Evolutionary conservation across 306 rosid species (phyloP).

Genomic region (Oxytropis ochrocephala): DNA sequence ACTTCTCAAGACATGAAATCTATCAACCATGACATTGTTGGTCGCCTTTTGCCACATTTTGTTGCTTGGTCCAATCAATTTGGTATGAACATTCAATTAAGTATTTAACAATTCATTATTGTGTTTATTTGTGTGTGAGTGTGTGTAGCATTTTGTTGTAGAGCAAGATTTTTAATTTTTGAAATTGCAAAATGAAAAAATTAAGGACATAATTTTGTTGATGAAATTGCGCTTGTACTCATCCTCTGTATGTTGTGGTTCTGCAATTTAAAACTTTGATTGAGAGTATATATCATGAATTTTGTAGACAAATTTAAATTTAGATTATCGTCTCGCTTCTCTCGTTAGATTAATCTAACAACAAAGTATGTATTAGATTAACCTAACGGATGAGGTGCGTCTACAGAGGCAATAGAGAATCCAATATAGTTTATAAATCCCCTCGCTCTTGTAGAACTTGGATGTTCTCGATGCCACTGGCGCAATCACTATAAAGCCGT

Average conservation of each 20-base stretch:
- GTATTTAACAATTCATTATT: not conserved
- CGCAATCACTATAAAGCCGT: too few species aligned
- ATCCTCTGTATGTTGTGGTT: too few species aligned
- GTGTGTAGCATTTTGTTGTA: not conserved
- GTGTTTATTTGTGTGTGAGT: not conserved
- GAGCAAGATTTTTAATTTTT: not conserved
- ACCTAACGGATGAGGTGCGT: not conserved
- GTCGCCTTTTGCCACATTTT: constrained; percentile 79
- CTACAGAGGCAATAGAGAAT: too few species aligned
- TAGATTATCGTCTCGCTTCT: too few species aligned
- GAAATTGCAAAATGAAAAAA: not conserved
- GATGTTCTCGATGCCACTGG: too few species aligned
- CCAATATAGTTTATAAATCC: too few species aligned
- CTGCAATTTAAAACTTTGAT: too few species aligned
- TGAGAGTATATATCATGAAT: not conserved
- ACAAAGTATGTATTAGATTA: too few species aligned
- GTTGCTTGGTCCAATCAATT: constrained; percentile 69
- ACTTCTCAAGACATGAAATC: constrained; percentile 60
- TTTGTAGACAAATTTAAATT: not conserved
- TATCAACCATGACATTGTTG: constrained; percentile 70
- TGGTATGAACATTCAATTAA: constrained; percentile 28
- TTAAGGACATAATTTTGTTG: not conserved
- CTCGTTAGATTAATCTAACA: too few species aligned
- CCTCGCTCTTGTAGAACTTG: too few species aligned
- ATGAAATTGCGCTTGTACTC: not conserved